phyloP scores from a whole-genome alignment of 208 protist genomes.

The Trypanosoma theileri region DNA sequence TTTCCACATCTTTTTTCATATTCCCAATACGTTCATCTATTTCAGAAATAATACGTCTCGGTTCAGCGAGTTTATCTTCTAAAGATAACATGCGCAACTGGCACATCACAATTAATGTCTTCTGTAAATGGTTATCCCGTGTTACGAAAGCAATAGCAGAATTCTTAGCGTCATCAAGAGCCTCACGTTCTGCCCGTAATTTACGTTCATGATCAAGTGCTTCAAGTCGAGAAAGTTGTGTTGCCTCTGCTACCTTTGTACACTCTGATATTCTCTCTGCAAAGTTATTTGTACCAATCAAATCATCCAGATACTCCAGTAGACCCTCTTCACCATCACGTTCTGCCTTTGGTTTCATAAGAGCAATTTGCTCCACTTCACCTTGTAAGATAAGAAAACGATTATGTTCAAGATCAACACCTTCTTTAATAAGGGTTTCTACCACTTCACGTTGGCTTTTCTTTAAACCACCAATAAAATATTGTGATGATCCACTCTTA shows the following conservation, averaged over 20 bases:
- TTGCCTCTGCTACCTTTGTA: slow-evolving; percentile 79
- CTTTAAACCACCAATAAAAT: slow-evolving; percentile 89
- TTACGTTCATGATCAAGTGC: slow-evolving; percentile 93
- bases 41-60: slow-evolving; percentile 55
- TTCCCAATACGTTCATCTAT: slow-evolving; percentile 65
- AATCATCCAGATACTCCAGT: slow-evolving; percentile 99
- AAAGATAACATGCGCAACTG: slow-evolving; percentile 86
- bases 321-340: slow-evolving; percentile 97
- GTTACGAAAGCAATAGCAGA: slow-evolving; percentile 94
- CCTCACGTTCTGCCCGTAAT: slow-evolving; percentile 93
- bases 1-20: slow-evolving; percentile 57
- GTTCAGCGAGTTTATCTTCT: slow-evolving; percentile 77
- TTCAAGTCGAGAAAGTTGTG: slow-evolving; percentile 92
- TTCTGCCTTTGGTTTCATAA: slow-evolving; percentile 99
- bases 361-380: slow-evolving; percentile 99
- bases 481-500: slow-evolving; percentile 93
- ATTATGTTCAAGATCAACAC: slow-evolving; percentile 99
- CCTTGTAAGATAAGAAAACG: slow-evolving; percentile 99
- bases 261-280: slow-evolving; percentile 91
- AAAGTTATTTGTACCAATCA: slow-evolving; percentile 97
- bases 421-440: slow-evolving; percentile 91
- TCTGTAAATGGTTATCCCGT: slow-evolving; percentile 92
- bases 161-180: slow-evolving; percentile 92
- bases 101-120: slow-evolving; percentile 89
- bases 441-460: slow-evolving; percentile 82